phyloP scores from a whole-genome alignment of 2,329 filamentous ascomycete genomes.

The Chalara sp. region DNA sequence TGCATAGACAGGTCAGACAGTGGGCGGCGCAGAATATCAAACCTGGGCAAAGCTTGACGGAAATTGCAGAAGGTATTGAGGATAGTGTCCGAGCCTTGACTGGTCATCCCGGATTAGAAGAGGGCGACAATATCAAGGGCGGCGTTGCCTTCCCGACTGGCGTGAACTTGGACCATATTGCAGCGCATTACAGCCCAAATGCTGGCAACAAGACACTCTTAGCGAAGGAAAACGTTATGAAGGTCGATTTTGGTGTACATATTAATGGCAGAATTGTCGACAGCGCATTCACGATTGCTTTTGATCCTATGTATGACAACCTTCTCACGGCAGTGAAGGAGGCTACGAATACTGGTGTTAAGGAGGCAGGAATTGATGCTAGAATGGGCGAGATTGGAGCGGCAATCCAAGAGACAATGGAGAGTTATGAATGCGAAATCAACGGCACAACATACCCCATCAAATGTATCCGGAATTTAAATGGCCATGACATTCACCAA shows the following conservation, averaged over 20 bases:
- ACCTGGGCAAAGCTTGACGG: conserved; percentile 72
- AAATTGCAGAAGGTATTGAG: conserved; percentile 85
- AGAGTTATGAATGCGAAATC: conserved; percentile 53
- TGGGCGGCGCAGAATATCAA: conserved; percentile 76
- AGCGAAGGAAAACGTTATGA: conserved; percentile 63
- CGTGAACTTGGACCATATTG: conserved; percentile 76
- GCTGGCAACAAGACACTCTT: conserved; percentile 73
- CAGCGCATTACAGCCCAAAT: conserved; percentile 83
- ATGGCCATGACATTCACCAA: conserved; percentile 77
- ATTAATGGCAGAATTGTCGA: conserved; percentile 66
- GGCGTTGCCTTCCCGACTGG: conserved; percentile 87
- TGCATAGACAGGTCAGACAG: conserved; percentile 81
- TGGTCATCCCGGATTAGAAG: conserved; percentile 68
- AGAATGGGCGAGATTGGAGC: conserved; percentile 62
- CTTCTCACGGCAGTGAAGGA: conserved; percentile 60
- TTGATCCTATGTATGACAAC: conserved; percentile 62
- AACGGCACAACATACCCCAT: conserved; percentile 44
- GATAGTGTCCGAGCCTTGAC: conserved; percentile 71
- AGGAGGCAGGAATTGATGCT: conserved; percentile 87
- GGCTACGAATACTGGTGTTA: conserved; percentile 69
- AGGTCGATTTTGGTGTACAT: conserved; percentile 67
- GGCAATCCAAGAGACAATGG: conserved; percentile 55
- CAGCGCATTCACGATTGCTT: conserved; percentile 63
- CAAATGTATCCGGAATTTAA: conserved; percentile 47
- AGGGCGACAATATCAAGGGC: conserved; percentile 70